Evolutionary conservation across 805 yeast genomes (phyloP), one percentile per base, ranked within the genome.

Genomic region (Spathaspora boniae): DNA sequence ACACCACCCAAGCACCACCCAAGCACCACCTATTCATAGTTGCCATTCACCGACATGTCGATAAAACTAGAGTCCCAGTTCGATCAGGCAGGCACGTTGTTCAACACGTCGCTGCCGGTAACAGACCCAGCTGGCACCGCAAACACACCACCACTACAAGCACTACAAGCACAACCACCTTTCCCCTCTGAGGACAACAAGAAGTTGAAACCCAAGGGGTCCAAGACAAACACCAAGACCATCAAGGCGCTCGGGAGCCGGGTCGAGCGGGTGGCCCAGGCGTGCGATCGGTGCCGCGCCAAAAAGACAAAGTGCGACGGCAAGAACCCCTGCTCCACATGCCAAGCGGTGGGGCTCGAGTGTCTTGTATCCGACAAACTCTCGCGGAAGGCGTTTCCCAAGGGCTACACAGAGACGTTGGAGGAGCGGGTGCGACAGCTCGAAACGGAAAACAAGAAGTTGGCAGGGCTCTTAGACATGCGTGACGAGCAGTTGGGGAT

Each of bases 341-440:
- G 97, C 65, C 80, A 78, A 9, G 72, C 79, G 5, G 93, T 86
- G 3, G 96, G 96, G 3, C 73, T 88, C 39, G 91, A 86, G 44
- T 88, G 97, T 58, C 82, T 82, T 38, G 83, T 86, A n/a, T 80
- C 89, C 12, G 96, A 88, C 53, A 82, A 82, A 47, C 66, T 88
- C n/a, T 76, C 89, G 1, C 71, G 96, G 39, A 68, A 89, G 43
- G 91, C 95, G 0, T 88, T 82, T 50, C 96, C 96, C 0, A 72
- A 94, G 53, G 96, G 96, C 0, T 88, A 88, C 50, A 88, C 96
- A 0, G 96, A 88, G 59, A 80, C 88, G 2, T 58, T 88, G 36
- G 97, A 88, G 54, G 94, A 86, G 51, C 67, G 95, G 33, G 80
- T 88, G n/a, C 68, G 96, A 33, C 93, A 83, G 51, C 67, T 89